Conservation (phyloP, 2,329 filamentous ascomycete species). For the Claviceps arundinis region DNA sequence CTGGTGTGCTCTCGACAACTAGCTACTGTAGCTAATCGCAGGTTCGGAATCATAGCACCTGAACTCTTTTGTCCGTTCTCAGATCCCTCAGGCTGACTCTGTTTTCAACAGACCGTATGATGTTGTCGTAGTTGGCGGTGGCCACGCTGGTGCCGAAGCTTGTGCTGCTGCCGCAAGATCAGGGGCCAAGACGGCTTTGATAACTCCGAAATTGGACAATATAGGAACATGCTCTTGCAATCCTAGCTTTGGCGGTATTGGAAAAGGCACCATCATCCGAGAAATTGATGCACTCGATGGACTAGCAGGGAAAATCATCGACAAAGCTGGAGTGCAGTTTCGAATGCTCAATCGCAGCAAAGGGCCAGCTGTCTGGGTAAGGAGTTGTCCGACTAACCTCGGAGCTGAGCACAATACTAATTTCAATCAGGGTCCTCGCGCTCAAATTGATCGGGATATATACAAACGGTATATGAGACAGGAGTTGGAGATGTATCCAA, state of each 20-base stretch:
- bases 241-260: conserved; percentile 94
- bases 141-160: conserved; percentile 90
- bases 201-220: conserved; percentile 80
- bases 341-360: conserved; percentile 78
- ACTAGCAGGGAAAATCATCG: conserved; percentile 73
- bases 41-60: not conserved
- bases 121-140: conserved; percentile 90
- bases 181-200: conserved; percentile 75
- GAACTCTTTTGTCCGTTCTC: not conserved
- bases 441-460: conserved; percentile 83
- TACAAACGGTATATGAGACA: conserved; percentile 87
- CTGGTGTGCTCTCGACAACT: conserved; percentile 12
- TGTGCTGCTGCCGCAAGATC: conserved; percentile 80
- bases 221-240: conserved; percentile 95
- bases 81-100: not conserved
- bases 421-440: conserved; percentile 55
- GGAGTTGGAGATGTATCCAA: conserved; percentile 65
- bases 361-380: conserved; percentile 81
- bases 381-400: not conserved
- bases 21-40: conserved; percentile 16
- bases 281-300: conserved; percentile 94
- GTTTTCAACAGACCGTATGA: conserved; percentile 52
- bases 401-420: not conserved
- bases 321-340: conserved; percentile 93
- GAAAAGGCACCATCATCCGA: conserved; percentile 89